Evolutionary conservation across 179 eudicot genomes (phyloP).

Genomic region (Spinacia oleracea): DNA sequence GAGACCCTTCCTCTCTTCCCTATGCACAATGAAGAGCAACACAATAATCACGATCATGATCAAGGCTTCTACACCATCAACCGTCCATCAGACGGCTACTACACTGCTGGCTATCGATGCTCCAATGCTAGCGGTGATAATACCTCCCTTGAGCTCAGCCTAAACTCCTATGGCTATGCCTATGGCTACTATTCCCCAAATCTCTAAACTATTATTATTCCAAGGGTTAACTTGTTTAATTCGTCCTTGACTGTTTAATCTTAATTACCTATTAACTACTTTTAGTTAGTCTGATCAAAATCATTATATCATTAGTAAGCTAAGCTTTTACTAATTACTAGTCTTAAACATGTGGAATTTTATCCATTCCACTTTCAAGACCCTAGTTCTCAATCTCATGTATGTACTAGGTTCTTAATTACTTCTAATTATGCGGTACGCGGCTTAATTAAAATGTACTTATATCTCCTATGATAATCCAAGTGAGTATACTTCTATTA

Average conservation of each 20-base stretch:
- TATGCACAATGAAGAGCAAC: slow-evolving; percentile 51
- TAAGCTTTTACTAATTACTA: no score
- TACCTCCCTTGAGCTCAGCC: slow-evolving; percentile 87
- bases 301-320: slow-evolving; percentile 20
- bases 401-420: no score
- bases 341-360: no score
- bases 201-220: slow-evolving; percentile 17
- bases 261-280: background rate
- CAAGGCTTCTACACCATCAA: slow-evolving; percentile 28
- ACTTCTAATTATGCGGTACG: no score
- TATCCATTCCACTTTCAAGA: no score
- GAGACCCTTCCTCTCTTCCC: slow-evolving; percentile 96
- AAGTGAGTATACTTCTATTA: background rate
- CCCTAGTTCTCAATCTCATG: no score
- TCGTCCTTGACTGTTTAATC: background rate
- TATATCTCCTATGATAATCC: no score
- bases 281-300: slow-evolving; percentile 10
- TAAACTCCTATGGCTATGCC: slow-evolving; percentile 76
- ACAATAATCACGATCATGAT: slow-evolving; percentile 7
- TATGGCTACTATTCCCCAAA: slow-evolving; percentile 40
- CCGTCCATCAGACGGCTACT: slow-evolving; percentile 28
- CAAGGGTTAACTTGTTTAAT: no score
- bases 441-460: no score
- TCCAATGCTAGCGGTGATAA: slow-evolving; percentile 24
- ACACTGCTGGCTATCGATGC: slow-evolving; percentile 40